phyloP scores from a whole-genome alignment of 345 rosid genomes.

The Linum tenue region DNA sequence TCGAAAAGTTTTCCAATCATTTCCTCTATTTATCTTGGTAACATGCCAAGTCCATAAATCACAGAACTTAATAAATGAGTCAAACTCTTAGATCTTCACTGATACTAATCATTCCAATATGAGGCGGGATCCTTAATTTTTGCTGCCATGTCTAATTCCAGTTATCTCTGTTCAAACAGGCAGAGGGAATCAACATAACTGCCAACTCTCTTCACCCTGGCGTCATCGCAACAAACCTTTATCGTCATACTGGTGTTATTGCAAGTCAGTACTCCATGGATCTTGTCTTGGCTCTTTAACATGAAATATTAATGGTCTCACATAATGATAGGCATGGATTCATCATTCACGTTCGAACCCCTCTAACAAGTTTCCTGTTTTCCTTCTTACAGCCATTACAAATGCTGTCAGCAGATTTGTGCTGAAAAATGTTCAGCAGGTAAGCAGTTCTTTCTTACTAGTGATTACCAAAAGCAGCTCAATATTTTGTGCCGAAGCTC shows the following conservation, averaged over 20 bases:
- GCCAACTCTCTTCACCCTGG: conserved; percentile 77
- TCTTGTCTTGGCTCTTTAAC: background rate
- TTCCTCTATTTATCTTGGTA: background rate
- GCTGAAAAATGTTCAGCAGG: conserved; percentile 5
- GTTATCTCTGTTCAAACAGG: conserved; percentile 27
- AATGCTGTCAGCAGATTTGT: background rate
- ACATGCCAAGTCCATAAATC: no score
- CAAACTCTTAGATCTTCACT: no score
- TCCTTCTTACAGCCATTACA: background rate
- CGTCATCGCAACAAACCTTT: conserved; percentile 44
- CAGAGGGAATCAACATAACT: conserved; percentile 44
- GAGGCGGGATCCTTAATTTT: background rate
- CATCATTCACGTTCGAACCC: no score
- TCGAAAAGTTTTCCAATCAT: background rate
- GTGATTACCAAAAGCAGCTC: background rate
- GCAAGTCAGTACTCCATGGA: conserved; percentile 24
- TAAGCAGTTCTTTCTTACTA: background rate
- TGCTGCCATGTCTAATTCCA: background rate
- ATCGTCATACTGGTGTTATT: conserved; percentile 27
- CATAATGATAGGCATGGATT: background rate
- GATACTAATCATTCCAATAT: background rate
- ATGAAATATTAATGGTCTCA: background rate
- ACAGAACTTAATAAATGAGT: no score
- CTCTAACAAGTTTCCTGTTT: background rate
- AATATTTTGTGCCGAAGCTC: background rate